Percentiles rank a stretch among this genome's conserved stretches.
phyloP scores from a whole-genome alignment of 805 yeast genomes.

The Pichia heedii region DNA sequence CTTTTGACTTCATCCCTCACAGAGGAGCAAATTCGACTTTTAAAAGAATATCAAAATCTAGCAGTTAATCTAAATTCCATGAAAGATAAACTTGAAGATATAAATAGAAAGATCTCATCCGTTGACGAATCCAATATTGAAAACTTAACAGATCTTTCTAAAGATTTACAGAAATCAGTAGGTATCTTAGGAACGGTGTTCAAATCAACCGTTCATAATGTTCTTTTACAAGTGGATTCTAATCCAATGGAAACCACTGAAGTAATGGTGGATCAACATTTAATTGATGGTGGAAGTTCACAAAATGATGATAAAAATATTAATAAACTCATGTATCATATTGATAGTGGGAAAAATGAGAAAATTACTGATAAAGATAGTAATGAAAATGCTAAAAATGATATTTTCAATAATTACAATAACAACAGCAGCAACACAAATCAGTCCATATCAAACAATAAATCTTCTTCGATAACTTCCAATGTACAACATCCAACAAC shows the following conservation, averaged over 20 bases:
- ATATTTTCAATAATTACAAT: too few relatives aligned
- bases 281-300: too few relatives aligned
- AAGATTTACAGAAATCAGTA: slow-evolving; percentile 12
- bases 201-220: slow-evolving; percentile 22
- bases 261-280: not conserved
- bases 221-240: slow-evolving; percentile 10
- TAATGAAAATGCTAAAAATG: not conserved
- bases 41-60: slow-evolving; percentile 31
- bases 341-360: too few relatives aligned
- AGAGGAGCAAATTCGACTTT: slow-evolving; percentile 26
- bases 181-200: slow-evolving; percentile 24
- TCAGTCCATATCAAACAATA: too few relatives aligned
- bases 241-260: not conserved
- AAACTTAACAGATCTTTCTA: not conserved
- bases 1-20: slow-evolving; percentile 2
- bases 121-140: not conserved
- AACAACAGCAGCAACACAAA: too few relatives aligned
- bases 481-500: too few relatives aligned
- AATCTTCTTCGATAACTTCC: too few relatives aligned
- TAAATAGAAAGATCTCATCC: slow-evolving; percentile 11
- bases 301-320: too few relatives aligned
- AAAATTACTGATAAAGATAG: too few relatives aligned
- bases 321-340: too few relatives aligned
- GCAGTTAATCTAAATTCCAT: slow-evolving; percentile 25
- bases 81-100: slow-evolving; percentile 17